A percentile compares a stretch with the other conserved stretches of the same genome.
phyloP scores from a whole-genome alignment of 768 basidiomycete genomes.

The Auriscalpium microsporum region DNA sequence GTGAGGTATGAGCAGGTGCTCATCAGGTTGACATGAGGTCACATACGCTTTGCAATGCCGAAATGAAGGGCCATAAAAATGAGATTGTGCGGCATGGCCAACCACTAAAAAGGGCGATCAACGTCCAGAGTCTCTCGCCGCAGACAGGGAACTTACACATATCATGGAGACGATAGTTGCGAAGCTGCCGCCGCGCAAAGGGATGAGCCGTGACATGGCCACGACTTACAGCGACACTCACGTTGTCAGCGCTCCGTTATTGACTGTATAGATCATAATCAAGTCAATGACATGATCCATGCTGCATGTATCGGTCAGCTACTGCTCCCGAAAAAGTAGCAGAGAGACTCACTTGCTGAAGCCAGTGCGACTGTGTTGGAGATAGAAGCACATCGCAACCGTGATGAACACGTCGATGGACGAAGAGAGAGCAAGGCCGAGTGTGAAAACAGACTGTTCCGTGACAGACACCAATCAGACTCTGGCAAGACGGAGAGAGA shows the following conservation, averaged over 20 bases:
- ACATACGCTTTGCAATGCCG: conserved; percentile 12
- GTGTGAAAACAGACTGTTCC: conserved; percentile 11
- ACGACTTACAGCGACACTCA: too few relatives aligned
- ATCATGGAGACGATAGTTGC: conserved; percentile 12
- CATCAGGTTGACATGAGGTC: neutral
- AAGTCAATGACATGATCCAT: conserved; percentile 14
- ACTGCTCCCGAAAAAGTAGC: neutral
- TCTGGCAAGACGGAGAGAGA: neutral
- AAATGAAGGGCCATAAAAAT: conserved; percentile 16
- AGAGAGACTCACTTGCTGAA: conserved; percentile 14
- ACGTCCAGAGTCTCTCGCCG: too few relatives aligned
- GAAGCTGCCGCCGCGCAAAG: neutral
- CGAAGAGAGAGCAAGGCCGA: conserved; percentile 12
- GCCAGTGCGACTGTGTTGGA: conserved; percentile 13
- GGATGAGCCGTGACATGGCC: too few relatives aligned
- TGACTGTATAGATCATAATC: conserved; percentile 15
- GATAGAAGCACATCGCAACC: conserved; percentile 12
- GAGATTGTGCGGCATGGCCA: conserved; percentile 9
- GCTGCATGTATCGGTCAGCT: neutral
- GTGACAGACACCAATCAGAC: neutral
- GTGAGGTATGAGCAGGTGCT: neutral
- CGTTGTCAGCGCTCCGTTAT: conserved; percentile 14
- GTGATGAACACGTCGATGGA: conserved; percentile 12
- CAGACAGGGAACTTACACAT: conserved; percentile 3
- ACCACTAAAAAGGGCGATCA: conserved; percentile 5